Base-by-base conservation (phyloP, 768 basidiomycete genomes). In the Rhodotorula diobovata region DNA sequence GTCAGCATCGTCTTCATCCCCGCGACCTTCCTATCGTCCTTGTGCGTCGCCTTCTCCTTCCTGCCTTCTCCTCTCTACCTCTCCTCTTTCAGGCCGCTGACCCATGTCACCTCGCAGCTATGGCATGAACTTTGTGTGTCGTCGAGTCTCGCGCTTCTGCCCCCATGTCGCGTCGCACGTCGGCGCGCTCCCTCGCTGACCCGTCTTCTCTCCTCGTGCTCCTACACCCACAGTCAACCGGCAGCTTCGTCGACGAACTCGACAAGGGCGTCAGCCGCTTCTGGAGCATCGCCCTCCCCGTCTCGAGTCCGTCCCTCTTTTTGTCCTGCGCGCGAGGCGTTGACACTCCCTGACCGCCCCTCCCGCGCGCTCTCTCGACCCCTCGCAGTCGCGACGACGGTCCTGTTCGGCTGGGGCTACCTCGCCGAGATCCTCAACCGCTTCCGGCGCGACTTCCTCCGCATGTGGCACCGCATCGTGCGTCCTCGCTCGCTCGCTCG, bases 1-100 rank as follows among this genome's bases (percentile, higher is more conserved):
- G 45, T 64, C 23, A 63, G 66, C 12, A 57, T 70, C 43, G 46
- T 66, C 37, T 63, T 54, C 32, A 48, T 71, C 1, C 68, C 75
- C 21, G 41, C 71, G 9, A 64, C 64, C 20, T 62, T 72, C 67
- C 35, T 72, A 5, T 54, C 61, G 18, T 35, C 12, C n/a, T 20
- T 5, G 23, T 51, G 8, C 37, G 41, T 43, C 25, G 16, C 4
- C 10, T 43, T 43, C 41, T 12, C 41, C 6, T 7, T 12, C 6
- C 41, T 43, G 41, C 41, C 46, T 9, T 46, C 46, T 46, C 46
- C 21, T 10, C 23, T 18, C 20, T 46, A 30, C n/a, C 28, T 21
- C 50, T n/a, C 25, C 51, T n/a, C 4, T 14, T 10, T 21, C n/a
- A n/a, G n/a, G n/a, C n/a, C n/a, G n/a, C n/a, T n/a, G n/a, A n/a